Base-by-base conservation (phyloP, 2,329 filamentous ascomycete genomes). In the Paraphoma chrysanthemicola region DNA sequence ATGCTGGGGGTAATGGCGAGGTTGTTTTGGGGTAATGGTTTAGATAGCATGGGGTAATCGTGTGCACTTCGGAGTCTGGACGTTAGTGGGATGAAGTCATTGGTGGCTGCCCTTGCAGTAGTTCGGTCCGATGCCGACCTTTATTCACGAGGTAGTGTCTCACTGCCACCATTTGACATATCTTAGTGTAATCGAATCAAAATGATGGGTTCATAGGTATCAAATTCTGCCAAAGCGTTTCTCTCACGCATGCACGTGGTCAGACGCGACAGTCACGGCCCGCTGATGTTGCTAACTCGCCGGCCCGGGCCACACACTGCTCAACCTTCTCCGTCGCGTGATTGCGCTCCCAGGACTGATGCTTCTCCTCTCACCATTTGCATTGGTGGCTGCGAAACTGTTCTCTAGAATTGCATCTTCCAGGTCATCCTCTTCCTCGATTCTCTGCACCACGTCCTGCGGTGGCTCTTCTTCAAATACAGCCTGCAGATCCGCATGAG, bases 401-500 rank as follows among this genome's bases (percentile, higher is more conserved):
- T 78, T 76, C 50, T 80, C 77, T 56, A 78, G 72, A 31, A 79
- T 70, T 30, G 78, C 79, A 39, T 78, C 77, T 39, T 78, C 79
- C 10, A 83, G 71, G 54, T 82, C 80, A 62, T 83, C 81, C 31
- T 81, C 76, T 57, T 82, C 80, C 50, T 82, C 81, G 63, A 83
- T 81, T 54, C 76, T 72, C 46, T 80, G 75, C 29, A 82, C 64
- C 3, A 83, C 71, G 31, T 73, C 72, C 47, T 89, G 84, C 2
- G 90, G 90, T 5, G 89, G 88, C 41, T 89, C 83, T 28, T 88
- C 82, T 49, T 92, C 87, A 60, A 93, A 93, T 1, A 92, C 90
- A 10, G 88, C 85, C 44, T 89, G 85, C 33, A 93, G 81, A 69
- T 92, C 90, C 17, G 88, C 85, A 71, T 92, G 89, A 8, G 87